phyloP scores from a whole-genome alignment of 805 yeast species.

The Debaryomyces castellii region DNA sequence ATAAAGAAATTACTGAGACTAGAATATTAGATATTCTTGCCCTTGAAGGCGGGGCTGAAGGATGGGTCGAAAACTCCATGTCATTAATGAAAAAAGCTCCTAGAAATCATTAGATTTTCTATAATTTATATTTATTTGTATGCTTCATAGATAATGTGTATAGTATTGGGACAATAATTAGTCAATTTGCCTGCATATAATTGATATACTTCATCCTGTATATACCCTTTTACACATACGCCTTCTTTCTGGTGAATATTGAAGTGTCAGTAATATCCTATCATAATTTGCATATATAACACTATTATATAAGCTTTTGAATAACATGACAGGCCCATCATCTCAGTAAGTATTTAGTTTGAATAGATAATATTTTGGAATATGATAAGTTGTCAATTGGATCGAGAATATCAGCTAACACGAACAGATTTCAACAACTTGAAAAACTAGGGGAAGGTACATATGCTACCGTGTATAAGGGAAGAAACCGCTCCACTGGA shows the following conservation, averaged over 20 bases:
- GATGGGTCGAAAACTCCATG: constrained; percentile 85
- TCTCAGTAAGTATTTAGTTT: constrained; percentile 36
- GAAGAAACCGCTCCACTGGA: constrained; percentile 79
- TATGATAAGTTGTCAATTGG: not conserved
- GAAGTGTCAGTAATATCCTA: no score
- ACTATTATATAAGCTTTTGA: not conserved
- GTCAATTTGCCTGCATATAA: not conserved
- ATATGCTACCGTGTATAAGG: constrained; percentile 98
- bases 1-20: constrained; percentile 32
- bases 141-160: not conserved
- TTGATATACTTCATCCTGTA: not conserved
- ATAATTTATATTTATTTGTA: not conserved
- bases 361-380: not conserved
- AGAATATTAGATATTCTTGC: constrained; percentile 59
- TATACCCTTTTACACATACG: not conserved
- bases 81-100: constrained; percentile 68
- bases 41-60: constrained; percentile 85
- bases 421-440: constrained; percentile 46
- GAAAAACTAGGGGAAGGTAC: constrained; percentile 94
- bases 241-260: not conserved
- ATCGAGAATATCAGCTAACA: not conserved
- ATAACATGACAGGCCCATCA: constrained; percentile 40
- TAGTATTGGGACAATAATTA: not conserved
- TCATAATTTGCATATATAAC: not conserved
- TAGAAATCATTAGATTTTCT: constrained; percentile 57